Evolutionary conservation across 2,329 filamentous ascomycete species (phyloP).

Genomic region (Colletotrichum salicis): DNA sequence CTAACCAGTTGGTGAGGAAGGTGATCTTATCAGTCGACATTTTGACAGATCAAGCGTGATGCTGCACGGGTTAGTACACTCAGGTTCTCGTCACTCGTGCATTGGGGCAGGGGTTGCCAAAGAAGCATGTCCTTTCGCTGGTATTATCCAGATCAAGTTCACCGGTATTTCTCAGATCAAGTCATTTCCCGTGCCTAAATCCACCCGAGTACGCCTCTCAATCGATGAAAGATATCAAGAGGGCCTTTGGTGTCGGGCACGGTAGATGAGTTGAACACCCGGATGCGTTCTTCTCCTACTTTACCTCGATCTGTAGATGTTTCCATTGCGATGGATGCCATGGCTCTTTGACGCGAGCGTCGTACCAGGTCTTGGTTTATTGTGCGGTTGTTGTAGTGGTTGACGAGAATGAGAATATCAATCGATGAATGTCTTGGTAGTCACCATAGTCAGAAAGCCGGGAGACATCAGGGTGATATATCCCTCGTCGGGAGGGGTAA

Average conservation of each 20-base stretch:
- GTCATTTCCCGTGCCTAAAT: constrained; percentile 40
- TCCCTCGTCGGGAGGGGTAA: constrained; percentile 16
- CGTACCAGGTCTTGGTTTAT: constrained; percentile 16
- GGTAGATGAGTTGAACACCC: constrained; percentile 52
- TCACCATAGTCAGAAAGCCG: too few species aligned
- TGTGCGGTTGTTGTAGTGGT: neutral
- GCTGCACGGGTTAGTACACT: constrained; percentile 60
- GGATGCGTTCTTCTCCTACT: constrained; percentile 57
- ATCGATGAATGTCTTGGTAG: neutral
- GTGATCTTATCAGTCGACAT: constrained; percentile 90
- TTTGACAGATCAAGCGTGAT: constrained; percentile 55
- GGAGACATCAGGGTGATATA: neutral
- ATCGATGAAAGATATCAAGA: constrained; percentile 32
- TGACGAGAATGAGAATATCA: too few species aligned
- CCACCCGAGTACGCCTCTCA: neutral
- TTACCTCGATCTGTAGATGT: constrained; percentile 57
- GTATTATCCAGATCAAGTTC: constrained; percentile 90
- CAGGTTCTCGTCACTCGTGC: constrained; percentile 42
- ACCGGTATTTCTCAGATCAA: constrained; percentile 80
- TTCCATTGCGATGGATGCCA: constrained; percentile 46
- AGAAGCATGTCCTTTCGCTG: constrained; percentile 90
- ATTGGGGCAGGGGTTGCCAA: constrained; percentile 53
- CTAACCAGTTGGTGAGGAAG: constrained; percentile 85
- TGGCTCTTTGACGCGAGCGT: constrained; percentile 37
- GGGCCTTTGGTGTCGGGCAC: constrained; percentile 4